Evolutionary conservation across 2,329 filamentous ascomycete species (phyloP).

Genomic region (Fusarium falciforme): DNA sequence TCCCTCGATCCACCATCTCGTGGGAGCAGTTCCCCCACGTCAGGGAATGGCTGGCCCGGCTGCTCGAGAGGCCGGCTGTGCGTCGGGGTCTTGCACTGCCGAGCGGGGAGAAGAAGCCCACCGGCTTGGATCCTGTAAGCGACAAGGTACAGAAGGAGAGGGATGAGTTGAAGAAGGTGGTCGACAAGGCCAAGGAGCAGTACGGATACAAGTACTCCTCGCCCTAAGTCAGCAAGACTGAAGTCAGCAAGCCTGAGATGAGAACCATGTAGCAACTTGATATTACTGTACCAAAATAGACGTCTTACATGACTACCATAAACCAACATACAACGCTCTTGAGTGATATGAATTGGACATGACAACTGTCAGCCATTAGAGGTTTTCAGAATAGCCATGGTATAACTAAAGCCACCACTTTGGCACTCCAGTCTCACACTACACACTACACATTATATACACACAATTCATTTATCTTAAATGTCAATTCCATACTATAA

Average conservation of each 20-base stretch:
- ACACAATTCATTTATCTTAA: not conserved
- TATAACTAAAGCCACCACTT: not conserved
- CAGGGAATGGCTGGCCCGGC: conserved; percentile 77
- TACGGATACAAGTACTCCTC: conserved; percentile 61
- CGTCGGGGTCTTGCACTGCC: conserved; percentile 81
- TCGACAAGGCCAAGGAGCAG: conserved; percentile 57
- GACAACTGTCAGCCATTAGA: not conserved
- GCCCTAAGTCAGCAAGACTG: conserved; percentile 43
- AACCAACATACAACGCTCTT: not conserved
- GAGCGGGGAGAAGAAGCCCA: conserved; percentile 48
- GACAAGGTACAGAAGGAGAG: conserved; percentile 34
- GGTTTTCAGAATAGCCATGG: not conserved
- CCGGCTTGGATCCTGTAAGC: conserved; percentile 31
- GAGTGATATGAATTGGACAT: not conserved
- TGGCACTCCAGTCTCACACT: not conserved
- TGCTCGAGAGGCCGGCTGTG: conserved; percentile 74
- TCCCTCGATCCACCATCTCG: conserved; percentile 55
- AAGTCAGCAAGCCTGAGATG: not conserved
- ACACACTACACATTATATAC: not conserved
- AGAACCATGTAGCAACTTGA: not conserved
- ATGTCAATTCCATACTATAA: conserved; percentile 22
- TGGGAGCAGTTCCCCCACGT: conserved; percentile 74
- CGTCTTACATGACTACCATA: not conserved
- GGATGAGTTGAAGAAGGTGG: conserved; percentile 45
- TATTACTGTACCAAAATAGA: not conserved